Conservation (phyloP, 352 stramenopile genomes). For the Pythium utonaiense region DNA sequence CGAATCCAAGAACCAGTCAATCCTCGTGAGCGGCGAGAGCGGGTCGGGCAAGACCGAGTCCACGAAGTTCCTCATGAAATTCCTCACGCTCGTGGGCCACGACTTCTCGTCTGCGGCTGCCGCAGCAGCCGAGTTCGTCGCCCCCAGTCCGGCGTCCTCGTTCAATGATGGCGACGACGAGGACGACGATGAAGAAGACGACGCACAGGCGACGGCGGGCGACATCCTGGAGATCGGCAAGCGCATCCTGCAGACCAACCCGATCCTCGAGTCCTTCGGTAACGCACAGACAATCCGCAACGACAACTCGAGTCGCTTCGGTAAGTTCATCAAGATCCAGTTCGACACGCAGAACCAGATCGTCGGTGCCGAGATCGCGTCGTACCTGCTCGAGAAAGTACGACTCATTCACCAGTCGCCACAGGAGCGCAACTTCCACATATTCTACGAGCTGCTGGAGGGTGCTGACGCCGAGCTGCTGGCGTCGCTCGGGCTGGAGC, state of each 20-base stretch:
- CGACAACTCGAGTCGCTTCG: slow-evolving; percentile 95
- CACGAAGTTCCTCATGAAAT: slow-evolving; percentile 96
- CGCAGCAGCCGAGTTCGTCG: not conserved
- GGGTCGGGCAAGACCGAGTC: slow-evolving; percentile 95
- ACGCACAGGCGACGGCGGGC: slow-evolving; percentile 18
- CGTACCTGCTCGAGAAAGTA: slow-evolving; percentile 97
- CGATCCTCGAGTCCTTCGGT: slow-evolving; percentile 96
- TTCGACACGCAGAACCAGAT: slow-evolving; percentile 83
- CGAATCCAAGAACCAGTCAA: slow-evolving; percentile 84
- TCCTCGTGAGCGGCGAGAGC: slow-evolving; percentile 91
- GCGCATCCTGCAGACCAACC: slow-evolving; percentile 94
- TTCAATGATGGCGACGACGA: not conserved
- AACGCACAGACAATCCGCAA: slow-evolving; percentile 96
- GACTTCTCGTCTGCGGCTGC: slow-evolving; percentile 22
- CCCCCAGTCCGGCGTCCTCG: not conserved
- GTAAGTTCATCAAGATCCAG: slow-evolving; percentile 96
- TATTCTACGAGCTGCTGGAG: slow-evolving; percentile 95
- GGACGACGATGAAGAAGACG: slow-evolving; percentile 12
- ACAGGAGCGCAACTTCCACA: slow-evolving; percentile 93
- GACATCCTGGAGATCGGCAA: slow-evolving; percentile 73
- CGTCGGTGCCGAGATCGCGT: slow-evolving; percentile 91
- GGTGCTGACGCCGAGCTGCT: slow-evolving; percentile 64
- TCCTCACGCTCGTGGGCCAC: slow-evolving; percentile 88
- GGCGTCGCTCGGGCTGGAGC: slow-evolving; percentile 55
- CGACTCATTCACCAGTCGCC: slow-evolving; percentile 91